Evolutionary conservation across 1,284 basidiomycete genomes (phyloP).

Genomic region (Naganishia sp.): DNA sequence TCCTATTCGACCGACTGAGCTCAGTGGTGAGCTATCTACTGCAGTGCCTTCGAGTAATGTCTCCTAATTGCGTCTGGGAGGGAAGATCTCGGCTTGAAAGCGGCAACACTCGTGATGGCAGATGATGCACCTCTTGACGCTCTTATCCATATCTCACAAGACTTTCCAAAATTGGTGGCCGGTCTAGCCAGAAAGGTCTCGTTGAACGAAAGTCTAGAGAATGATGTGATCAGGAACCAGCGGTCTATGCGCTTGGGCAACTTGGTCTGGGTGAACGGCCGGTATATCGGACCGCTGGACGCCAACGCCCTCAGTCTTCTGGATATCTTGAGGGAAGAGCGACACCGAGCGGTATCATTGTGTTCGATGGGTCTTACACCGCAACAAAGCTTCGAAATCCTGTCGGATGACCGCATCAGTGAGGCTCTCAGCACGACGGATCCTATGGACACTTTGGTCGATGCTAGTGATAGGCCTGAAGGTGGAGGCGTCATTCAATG

Average conservation of each 20-base stretch:
- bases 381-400: constrained; percentile 66
- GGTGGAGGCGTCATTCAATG: constrained; percentile 73
- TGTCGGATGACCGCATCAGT: constrained; percentile 65
- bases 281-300: constrained; percentile 63
- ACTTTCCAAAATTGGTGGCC: constrained; percentile 82
- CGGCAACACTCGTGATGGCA: constrained; percentile 69
- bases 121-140: constrained; percentile 64
- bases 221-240: constrained; percentile 63
- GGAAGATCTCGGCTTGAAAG: constrained; percentile 69
- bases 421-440: constrained; percentile 59
- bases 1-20: constrained; percentile 66
- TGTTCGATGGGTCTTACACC: constrained; percentile 64
- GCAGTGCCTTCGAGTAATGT: background rate
- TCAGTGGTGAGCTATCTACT: constrained; percentile 56
- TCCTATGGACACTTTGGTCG: constrained; percentile 73
- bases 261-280: constrained; percentile 78
- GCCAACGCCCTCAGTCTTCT: constrained; percentile 59
- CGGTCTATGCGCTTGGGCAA: constrained; percentile 41
- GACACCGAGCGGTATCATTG: constrained; percentile 65
- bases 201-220: constrained; percentile 53
- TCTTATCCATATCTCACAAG: constrained; percentile 72
- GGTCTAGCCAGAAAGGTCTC: constrained; percentile 67
- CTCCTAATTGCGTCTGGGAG: background rate
- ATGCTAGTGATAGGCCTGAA: constrained; percentile 82
- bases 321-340: constrained; percentile 71